phyloP scores from a whole-genome alignment of 192 early-diverging fungal genomes.

The Bifiguratus adelaidae region DNA sequence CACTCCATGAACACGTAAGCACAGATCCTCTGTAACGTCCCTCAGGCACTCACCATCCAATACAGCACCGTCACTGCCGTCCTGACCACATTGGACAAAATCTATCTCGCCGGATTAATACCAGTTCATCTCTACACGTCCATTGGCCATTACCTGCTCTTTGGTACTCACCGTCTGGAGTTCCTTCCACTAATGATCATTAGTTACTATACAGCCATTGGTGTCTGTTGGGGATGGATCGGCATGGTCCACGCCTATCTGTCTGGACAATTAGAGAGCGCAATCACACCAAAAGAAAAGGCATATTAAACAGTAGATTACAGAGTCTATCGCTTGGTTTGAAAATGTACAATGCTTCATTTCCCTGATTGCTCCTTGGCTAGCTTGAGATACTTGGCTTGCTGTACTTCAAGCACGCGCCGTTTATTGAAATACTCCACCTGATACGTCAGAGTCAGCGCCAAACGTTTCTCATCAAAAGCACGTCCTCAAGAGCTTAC shows the following conservation, averaged over 20 bases:
- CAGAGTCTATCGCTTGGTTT: no score
- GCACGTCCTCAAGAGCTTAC: conserved; percentile 18
- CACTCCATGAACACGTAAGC: conserved; percentile 13
- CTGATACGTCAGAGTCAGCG: conserved; percentile 3
- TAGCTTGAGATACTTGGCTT: conserved; percentile 32
- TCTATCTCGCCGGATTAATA: conserved; percentile 47
- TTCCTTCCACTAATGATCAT: conserved; percentile 79
- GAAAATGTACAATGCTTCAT: no score
- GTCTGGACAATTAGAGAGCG: no score
- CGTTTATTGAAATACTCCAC: conserved; percentile 48
- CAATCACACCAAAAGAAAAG: no score
- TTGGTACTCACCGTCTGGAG: conserved; percentile 38
- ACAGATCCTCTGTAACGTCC: neutral
- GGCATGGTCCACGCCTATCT: conserved; percentile 28
- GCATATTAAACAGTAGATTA: no score
- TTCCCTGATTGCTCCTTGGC: conserved; percentile 18
- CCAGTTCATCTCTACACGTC: conserved; percentile 41
- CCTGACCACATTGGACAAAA: conserved; percentile 23
- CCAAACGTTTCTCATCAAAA: neutral
- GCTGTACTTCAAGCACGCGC: conserved; percentile 34
- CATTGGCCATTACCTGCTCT: conserved; percentile 38
- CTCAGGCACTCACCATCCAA: neutral
- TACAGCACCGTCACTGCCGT: conserved; percentile 3
- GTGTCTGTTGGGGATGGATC: conserved; percentile 62
- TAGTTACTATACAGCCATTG: conserved; percentile 65